Percentiles rank a stretch among this genome's conserved stretches.
These are phyloP conservation scores for Cylindrodendrum hubeiense DNA, from an alignment of 2,329 filamentous ascomycete species.

Conservation along the genomic window DNA sequence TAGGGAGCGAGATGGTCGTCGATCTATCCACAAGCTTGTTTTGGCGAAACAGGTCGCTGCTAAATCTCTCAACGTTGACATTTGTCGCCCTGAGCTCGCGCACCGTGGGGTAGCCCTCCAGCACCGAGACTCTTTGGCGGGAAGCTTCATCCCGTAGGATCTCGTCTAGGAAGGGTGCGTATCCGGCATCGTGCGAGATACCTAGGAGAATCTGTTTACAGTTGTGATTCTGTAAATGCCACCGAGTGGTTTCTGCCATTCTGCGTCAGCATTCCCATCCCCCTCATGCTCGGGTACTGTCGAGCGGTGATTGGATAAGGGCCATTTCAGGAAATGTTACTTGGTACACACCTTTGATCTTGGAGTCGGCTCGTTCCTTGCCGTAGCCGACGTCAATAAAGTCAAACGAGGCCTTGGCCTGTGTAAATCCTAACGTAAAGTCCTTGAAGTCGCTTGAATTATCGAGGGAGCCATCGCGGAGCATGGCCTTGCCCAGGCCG, in stretches of 20 bases:
- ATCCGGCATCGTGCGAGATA: conserved; percentile 71
- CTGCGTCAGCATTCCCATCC: conserved; percentile 19
- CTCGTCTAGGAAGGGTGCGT: conserved; percentile 70
- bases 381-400: conserved; percentile 73
- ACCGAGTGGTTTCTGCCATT: conserved; percentile 61
- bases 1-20: conserved; percentile 26
- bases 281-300: background rate
- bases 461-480: conserved; percentile 60
- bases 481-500: conserved; percentile 63
- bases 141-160: conserved; percentile 59
- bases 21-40: conserved; percentile 62
- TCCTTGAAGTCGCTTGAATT: conserved; percentile 62
- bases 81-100: conserved; percentile 62
- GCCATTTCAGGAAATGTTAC: background rate
- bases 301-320: background rate
- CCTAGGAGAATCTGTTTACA: conserved; percentile 73
- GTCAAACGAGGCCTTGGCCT: conserved; percentile 70
- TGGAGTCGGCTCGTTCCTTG: conserved; percentile 70
- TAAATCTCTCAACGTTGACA: conserved; percentile 60
- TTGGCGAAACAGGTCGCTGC: conserved; percentile 63
- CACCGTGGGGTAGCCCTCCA: conserved; percentile 66
- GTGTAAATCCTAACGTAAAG: conserved; percentile 71
- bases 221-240: conserved; percentile 71
- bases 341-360: conserved; percentile 66
- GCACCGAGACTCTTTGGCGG: conserved; percentile 61